phyloP scores from a whole-genome alignment of 805 yeast genomes.

The Pichia deserticola region DNA sequence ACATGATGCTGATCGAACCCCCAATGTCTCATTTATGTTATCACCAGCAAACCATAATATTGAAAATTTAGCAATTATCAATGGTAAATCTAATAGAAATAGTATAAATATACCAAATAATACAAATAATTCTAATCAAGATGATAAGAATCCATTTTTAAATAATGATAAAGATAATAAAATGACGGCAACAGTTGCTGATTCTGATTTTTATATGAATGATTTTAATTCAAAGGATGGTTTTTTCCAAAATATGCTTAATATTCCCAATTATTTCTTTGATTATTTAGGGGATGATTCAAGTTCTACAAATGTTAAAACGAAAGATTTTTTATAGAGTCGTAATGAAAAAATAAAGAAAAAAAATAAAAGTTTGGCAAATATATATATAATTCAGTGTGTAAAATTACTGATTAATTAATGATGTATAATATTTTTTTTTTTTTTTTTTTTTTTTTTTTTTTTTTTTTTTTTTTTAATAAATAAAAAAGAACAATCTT shows the following conservation, averaged over 20 bases:
- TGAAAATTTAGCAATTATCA: too few species aligned
- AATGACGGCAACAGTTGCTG: background rate
- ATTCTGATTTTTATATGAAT: background rate
- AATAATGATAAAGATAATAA: background rate
- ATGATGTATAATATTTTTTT: too few species aligned
- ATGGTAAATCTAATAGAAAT: too few species aligned
- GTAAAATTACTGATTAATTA: too few species aligned
- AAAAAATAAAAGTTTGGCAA: too few species aligned
- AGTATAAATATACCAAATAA: background rate
- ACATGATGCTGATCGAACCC: slow-evolving; percentile 1
- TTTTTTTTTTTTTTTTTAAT: too few species aligned
- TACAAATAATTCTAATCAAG: background rate
- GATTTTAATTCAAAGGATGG: background rate
- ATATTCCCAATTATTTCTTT: slow-evolving; percentile 25
- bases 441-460: too few species aligned
- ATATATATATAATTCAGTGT: too few species aligned
- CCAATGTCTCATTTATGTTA: slow-evolving; percentile 5
- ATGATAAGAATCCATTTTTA: background rate
- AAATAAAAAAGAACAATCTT: too few species aligned
- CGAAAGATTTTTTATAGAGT: too few species aligned
- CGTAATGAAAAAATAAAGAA: too few species aligned
- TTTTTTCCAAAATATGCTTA: slow-evolving; percentile 26
- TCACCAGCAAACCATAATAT: background rate
- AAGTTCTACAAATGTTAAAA: background rate
- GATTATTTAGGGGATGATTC: slow-evolving; percentile 13